Evolutionary conservation across 176 grass and related monocot genomes (phyloP), one percentile per base, ranked within the genome.

Genomic region (maize (Zea mays)): DNA sequence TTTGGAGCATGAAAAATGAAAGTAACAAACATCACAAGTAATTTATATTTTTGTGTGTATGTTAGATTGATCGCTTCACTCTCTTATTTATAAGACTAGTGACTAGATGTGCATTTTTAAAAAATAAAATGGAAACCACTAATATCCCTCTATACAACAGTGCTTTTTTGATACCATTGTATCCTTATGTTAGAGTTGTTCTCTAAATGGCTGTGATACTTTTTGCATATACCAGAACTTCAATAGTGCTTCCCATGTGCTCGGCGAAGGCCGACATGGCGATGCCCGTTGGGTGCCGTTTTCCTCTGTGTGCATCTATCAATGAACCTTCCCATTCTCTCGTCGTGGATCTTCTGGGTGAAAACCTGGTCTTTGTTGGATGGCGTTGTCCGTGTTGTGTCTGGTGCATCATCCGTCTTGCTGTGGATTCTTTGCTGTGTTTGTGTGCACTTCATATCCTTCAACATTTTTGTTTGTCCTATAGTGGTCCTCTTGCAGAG

Each of bases 1-100:
- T 52, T 50, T 70, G 7, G 60, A 63, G 65, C 10, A 76, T 45
- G 45, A 42, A 61, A 83, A 69, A 60, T 12, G 10, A 71, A 47
- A 76, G 27, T 46, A 56, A 36, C 43, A 36, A 54, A 69, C 47
- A 33, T 7, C 36, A 67, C 19, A 55, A 79, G 56, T 17, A 13
- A 52, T 52, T 52, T 52, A 43, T 44, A 33, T 57, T 44, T 79
- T 79, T 40, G 6, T 21, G 21, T 65, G 47, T 15, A 72, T 38
- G 20, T 21, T 79, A 21, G 13, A 78, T 37, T 58, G 33, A 49
- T 83, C 0, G 3, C 33, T 60, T 57, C 52, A 60, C 16, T 33
- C 55, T 43, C 9, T 40, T 49, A 6, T 65, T 10, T 13, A 5
- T 20, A 78, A 39, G 4, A 39, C 38, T 39, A 65, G 27, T 27